Evolutionary conservation across 495 filamentous ascomycete genomes (phyloP).

Genomic region (Barbatosphaeria neglecta): DNA sequence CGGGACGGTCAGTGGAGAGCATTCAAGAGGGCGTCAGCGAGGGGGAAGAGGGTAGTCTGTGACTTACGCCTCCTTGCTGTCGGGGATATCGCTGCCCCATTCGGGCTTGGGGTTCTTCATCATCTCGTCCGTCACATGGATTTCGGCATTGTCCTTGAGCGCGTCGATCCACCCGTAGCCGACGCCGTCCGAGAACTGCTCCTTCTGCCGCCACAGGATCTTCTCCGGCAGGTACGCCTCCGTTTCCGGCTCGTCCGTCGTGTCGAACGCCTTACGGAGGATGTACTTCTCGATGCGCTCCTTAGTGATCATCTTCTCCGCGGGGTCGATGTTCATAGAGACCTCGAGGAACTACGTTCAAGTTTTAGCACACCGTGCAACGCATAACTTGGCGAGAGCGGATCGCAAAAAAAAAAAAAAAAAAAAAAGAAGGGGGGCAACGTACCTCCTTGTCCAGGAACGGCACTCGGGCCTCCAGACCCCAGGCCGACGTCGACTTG

Average conservation of each 20-base stretch:
- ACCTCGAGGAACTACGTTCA: slow-evolving; percentile 71
- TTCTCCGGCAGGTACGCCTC: slow-evolving; percentile 82
- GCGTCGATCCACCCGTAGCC: slow-evolving; percentile 99
- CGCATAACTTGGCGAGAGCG: too few relatives aligned
- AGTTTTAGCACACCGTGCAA: too few relatives aligned
- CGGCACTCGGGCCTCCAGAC: slow-evolving; percentile 92
- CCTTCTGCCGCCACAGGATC: slow-evolving; percentile 97
- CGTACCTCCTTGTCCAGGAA: slow-evolving; percentile 84
- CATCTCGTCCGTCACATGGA: slow-evolving; percentile 86
- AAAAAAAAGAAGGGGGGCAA: too few relatives aligned
- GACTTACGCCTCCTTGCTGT: slow-evolving; percentile 88
- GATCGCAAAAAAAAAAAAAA: too few relatives aligned
- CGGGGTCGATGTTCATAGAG: slow-evolving; percentile 83
- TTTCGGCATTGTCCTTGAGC: slow-evolving; percentile 84
- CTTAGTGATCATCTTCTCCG: slow-evolving; percentile 88
- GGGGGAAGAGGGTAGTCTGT: too few relatives aligned
- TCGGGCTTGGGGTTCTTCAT: slow-evolving; percentile 93
- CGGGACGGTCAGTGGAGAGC: not conserved
- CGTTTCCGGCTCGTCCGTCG: slow-evolving; percentile 63
- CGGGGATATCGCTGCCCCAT: slow-evolving; percentile 83
- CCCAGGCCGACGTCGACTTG: slow-evolving; percentile 99
- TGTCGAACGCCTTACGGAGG: slow-evolving; percentile 93
- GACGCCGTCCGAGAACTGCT: slow-evolving; percentile 97
- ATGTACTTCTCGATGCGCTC: slow-evolving; percentile 95
- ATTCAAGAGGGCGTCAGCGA: too few relatives aligned